phyloP scores from a whole-genome alignment of 257 asterid genomes.

The Solanum raphanifolium region DNA sequence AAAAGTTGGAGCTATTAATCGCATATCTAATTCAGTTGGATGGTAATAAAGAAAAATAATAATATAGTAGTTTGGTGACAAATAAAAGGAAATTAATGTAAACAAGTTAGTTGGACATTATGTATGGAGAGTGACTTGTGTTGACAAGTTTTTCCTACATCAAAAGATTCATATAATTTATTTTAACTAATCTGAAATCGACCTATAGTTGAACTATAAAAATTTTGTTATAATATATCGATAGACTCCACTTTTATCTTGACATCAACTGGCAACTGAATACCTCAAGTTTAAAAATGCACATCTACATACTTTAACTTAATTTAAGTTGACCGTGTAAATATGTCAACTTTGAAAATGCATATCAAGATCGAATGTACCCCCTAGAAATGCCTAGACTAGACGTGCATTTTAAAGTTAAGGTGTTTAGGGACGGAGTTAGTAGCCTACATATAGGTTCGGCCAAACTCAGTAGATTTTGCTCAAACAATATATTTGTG shows the following conservation, averaged over 20 bases:
- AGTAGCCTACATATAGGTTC: fast-evolving
- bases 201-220: background rate
- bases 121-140: background rate
- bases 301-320: background rate
- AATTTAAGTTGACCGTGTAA: background rate
- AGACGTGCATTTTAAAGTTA: background rate
- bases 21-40: background rate
- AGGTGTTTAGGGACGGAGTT: fast-evolving
- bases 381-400: fast-evolving
- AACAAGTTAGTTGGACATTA: background rate
- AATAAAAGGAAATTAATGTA: background rate
- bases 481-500: background rate
- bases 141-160: background rate
- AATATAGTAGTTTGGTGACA: background rate
- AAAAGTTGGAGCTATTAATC: background rate
- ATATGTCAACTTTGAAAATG: background rate
- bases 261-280: background rate
- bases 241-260: background rate
- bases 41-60: background rate
- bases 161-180: background rate
- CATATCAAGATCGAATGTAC: background rate
- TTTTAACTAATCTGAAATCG: background rate
- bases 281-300: background rate
- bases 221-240: background rate
- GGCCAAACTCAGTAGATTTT: fast-evolving